A percentile compares a stretch with the other conserved stretches of the same genome.
Evolutionary conservation across 2,329 filamentous ascomycete genomes (phyloP).

Genomic region (Davidsoniella eucalypti): DNA sequence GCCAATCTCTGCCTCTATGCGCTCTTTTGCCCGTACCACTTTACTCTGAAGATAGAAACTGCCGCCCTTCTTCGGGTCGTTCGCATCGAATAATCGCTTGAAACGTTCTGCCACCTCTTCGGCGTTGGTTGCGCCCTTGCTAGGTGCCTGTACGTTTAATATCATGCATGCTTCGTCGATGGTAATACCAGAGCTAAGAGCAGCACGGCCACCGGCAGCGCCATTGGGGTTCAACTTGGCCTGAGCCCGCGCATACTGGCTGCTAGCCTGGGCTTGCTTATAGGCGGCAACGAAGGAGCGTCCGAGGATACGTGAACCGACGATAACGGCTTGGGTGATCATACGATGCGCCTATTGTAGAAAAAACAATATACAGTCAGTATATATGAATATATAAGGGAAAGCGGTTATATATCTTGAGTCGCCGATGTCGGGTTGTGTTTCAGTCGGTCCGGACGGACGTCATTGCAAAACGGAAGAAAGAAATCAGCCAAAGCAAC

Average conservation of each 20-base stretch:
- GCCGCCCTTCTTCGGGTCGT: slow-evolving; percentile 88
- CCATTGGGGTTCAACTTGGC: slow-evolving; percentile 37
- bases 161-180: slow-evolving; percentile 96
- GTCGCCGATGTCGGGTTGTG: background rate
- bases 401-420: background rate
- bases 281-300: slow-evolving; percentile 90
- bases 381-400: no score
- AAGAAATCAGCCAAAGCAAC: no score
- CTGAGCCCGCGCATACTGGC: slow-evolving; percentile 61
- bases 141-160: slow-evolving; percentile 79
- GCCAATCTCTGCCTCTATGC: slow-evolving; percentile 74
- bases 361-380: no score
- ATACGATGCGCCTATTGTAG: slow-evolving; percentile 22
- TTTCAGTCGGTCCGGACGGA: no score
- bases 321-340: slow-evolving; percentile 82
- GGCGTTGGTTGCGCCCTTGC: slow-evolving; percentile 53
- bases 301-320: slow-evolving; percentile 79
- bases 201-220: slow-evolving; percentile 32
- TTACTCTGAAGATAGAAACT: slow-evolving; percentile 99
- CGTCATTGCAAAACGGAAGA: no score
- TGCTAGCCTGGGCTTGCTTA: slow-evolving; percentile 80
- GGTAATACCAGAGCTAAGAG: slow-evolving; percentile 54
- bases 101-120: slow-evolving; percentile 72
- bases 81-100: slow-evolving; percentile 86
- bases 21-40: slow-evolving; percentile 74